Evolutionary conservation across 192 early-diverging fungal genomes (phyloP).

Genomic region (Spizellomyces sp.): DNA sequence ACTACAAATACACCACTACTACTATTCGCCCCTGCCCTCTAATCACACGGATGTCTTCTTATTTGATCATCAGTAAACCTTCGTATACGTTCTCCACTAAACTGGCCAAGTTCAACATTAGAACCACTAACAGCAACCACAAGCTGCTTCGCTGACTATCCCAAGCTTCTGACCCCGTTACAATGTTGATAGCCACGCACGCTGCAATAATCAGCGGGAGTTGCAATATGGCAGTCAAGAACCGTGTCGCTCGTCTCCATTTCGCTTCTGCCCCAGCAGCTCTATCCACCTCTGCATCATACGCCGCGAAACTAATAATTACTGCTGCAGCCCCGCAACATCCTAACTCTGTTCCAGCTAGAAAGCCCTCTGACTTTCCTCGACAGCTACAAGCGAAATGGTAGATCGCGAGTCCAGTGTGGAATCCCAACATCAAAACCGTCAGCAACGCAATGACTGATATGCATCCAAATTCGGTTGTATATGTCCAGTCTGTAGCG

Average conservation of each 20-base stretch:
- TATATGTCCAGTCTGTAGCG: constrained; percentile 42
- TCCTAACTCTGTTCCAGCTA: constrained; percentile 52
- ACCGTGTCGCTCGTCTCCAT: constrained; percentile 31
- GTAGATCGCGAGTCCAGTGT: constrained; percentile 46
- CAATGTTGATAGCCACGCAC: constrained; percentile 42
- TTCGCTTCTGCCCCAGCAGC: constrained; percentile 25
- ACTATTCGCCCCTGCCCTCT: no score
- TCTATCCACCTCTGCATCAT: constrained; percentile 42
- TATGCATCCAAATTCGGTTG: constrained; percentile 47
- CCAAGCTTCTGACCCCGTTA: constrained; percentile 21
- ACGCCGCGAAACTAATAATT: constrained; percentile 39
- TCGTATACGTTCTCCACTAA: constrained; percentile 53
- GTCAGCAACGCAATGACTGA: constrained; percentile 46
- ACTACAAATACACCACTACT: no score
- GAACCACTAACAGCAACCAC: constrained; percentile 38
- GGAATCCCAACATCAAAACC: constrained; percentile 45
- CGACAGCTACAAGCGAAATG: constrained; percentile 31
- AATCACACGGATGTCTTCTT: no score
- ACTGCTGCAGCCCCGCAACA: constrained; percentile 54
- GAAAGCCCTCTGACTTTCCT: constrained; percentile 40
- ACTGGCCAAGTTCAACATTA: constrained; percentile 46
- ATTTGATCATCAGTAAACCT: constrained; percentile 21
- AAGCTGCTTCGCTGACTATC: constrained; percentile 39
- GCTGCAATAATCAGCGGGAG: constrained; percentile 43
- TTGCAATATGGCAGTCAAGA: constrained; percentile 45